Evolutionary conservation across 1,284 basidiomycete genomes (phyloP), one percentile per base, ranked within the genome.

Genomic region (Austroboletus novae-zelandiae): DNA sequence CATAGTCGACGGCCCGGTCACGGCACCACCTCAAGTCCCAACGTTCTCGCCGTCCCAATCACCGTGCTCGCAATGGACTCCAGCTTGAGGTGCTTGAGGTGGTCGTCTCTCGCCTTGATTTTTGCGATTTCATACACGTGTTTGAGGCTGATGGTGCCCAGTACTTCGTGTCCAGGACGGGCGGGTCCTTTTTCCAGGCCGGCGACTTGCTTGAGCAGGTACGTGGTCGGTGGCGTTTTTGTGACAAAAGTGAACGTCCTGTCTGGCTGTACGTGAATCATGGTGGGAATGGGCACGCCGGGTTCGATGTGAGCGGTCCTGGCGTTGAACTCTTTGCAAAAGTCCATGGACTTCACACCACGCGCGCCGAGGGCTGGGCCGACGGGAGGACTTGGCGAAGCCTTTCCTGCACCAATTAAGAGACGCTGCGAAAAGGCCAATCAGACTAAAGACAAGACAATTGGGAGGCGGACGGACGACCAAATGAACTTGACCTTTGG

Each of bases 321-420:
- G 50, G 91, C 94, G 71, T 93, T 94, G 75, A 92, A 97, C 69
- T 96, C 94, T 70, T 98, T 99, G 77, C 94, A 97, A 69, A 99
- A 99, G 75, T 99, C 97, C 87, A 99, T 99, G 17, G 95, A 96
- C 74, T 98, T 98, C 59, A 99, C 94, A 64, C 97, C 97, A 66
- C 94, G 87, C 57, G 97, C 95, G 77, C 97, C 97, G 47, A 98
- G 84, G 18, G 95, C 95, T 48, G 97, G 96, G 61, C 96, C 97
- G 47, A 99, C 91, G 17, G 96, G 96, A 43, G 96, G 96, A 49
- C 94, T 93, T 18, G 96, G 95, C 23, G 94, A 88, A 32, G 96
- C 96, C 70, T 98, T 98, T 39, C 94, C 95, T 32, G 96, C 96
- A 45, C 88, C 84, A 47, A 98, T 86, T 45, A 98, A 77, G 47